Evolutionary conservation across 208 protist species (phyloP).

Genomic region (Leishmania tropica): DNA sequence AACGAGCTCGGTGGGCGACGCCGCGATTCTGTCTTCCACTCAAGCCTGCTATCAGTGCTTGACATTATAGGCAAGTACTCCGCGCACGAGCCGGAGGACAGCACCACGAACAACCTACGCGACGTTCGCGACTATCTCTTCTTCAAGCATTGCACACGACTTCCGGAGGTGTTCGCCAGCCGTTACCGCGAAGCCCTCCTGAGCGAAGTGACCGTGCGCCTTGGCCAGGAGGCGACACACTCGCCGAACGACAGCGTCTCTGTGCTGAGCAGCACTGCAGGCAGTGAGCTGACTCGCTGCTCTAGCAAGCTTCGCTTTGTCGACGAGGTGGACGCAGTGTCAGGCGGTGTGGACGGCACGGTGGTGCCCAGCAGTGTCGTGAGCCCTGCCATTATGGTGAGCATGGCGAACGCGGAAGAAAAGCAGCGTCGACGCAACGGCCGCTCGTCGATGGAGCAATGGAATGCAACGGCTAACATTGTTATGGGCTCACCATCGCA

Average conservation of each 20-base stretch:
- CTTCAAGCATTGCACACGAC: conserved; percentile 41
- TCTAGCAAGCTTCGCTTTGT: conserved; percentile 71
- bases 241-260: conserved; percentile 61
- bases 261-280: conserved; percentile 54
- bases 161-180: conserved; percentile 45
- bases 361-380: conserved; percentile 44
- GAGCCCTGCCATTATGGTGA: conserved; percentile 46
- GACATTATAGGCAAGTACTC: conserved; percentile 47
- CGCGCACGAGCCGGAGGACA: conserved; percentile 25
- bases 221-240: conserved; percentile 47
- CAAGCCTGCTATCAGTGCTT: conserved; percentile 46
- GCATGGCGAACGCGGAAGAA: conserved; percentile 40
- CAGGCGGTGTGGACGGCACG: conserved; percentile 52
- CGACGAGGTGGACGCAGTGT: conserved; percentile 73
- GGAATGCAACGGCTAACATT: conserved; percentile 17
- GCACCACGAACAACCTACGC: conserved; percentile 37
- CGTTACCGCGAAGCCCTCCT: conserved; percentile 58
- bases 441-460: conserved; percentile 30
- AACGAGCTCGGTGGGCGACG: conserved; percentile 50
- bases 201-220: conserved; percentile 37
- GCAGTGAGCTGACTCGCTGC: conserved; percentile 52
- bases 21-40: conserved; percentile 71
- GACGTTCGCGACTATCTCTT: conserved; percentile 71
- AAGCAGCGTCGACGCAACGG: conserved; percentile 38
- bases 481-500: conserved; percentile 17